A percentile compares a stretch with the other conserved stretches of the same genome.
These are phyloP conservation scores for Hypocrella siamensis DNA, from an alignment of 2,329 filamentous ascomycete genomes.

Conservation along the genomic window DNA sequence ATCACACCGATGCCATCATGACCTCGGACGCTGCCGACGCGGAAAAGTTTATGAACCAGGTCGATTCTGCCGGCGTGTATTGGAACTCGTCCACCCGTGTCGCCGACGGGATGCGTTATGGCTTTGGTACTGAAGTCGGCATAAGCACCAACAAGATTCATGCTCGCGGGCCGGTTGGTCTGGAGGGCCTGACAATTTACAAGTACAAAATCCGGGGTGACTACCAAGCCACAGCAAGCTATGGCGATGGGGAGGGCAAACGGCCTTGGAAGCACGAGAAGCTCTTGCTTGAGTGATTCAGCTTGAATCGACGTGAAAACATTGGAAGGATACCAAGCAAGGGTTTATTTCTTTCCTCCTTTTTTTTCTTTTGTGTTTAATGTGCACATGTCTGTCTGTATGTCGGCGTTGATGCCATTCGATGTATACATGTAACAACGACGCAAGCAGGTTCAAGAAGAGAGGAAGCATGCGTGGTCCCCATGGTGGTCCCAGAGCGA, in stretches of 20 bases:
- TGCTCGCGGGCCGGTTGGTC: conserved; percentile 76
- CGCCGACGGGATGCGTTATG: conserved; percentile 92
- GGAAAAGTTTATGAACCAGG: conserved; percentile 65
- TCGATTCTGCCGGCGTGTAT: conserved; percentile 87
- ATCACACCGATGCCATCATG: conserved; percentile 87
- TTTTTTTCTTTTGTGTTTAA: too few species aligned
- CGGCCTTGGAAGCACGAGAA: conserved; percentile 43
- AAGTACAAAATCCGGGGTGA: conserved; percentile 81
- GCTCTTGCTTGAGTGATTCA: conserved; percentile 10
- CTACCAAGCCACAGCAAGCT: conserved; percentile 69
- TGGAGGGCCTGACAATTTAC: conserved; percentile 93
- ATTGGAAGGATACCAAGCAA: too few species aligned
- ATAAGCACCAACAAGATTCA: conserved; percentile 99
- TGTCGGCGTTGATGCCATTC: too few species aligned
- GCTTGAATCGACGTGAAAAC: too few species aligned
- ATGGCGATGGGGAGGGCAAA: conserved; percentile 48
- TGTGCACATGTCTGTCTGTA: too few species aligned
- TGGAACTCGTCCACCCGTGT: conserved; percentile 95
- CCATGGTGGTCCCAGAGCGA: too few species aligned
- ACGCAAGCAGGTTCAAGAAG: too few species aligned
- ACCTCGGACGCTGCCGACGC: conserved; percentile 54
- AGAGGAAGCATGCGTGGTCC: too few species aligned
- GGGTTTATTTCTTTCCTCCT: too few species aligned
- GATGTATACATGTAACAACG: too few species aligned
- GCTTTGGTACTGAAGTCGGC: conserved; percentile 94